Conservation (phyloP, 176 grass and related monocot species). For the Zoysia japonica region DNA sequence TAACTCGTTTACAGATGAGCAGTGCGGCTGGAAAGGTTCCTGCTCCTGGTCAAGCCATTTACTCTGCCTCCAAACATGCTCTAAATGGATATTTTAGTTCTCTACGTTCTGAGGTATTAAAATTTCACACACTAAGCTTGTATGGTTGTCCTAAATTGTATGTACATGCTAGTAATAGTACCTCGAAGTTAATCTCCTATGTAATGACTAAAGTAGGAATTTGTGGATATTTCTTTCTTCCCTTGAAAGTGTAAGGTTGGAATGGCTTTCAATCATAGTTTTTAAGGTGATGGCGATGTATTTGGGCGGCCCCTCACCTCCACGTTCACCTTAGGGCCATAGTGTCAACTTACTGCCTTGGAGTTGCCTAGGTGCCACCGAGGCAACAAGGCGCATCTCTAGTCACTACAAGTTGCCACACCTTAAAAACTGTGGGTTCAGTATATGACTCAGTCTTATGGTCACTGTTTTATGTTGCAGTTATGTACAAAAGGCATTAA, state of each 20-base stretch:
- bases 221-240: slow-evolving; percentile 2
- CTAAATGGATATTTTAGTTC: slow-evolving; percentile 92
- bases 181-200: not conserved
- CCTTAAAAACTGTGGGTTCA: not conserved
- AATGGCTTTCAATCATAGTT: not conserved
- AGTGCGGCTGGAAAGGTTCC: slow-evolving; percentile 96
- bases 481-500: slow-evolving; percentile 87
- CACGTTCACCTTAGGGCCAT: too few species aligned
- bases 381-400: too few species aligned
- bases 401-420: too few species aligned
- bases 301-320: too few species aligned
- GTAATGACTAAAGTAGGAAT: not conserved
- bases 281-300: too few species aligned
- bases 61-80: slow-evolving; percentile 96
- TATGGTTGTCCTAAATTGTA: not conserved
- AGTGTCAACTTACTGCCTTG: too few species aligned
- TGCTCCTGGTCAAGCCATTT: slow-evolving; percentile 79
- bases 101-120: slow-evolving; percentile 76
- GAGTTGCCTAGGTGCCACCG: too few species aligned
- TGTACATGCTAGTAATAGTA: not conserved
- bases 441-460: not conserved
- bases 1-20: slow-evolving; percentile 71
- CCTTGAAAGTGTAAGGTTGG: not conserved
- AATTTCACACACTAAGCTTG: slow-evolving; percentile 1
- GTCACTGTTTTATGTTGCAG: slow-evolving; percentile 48